Conservation (phyloP, 2,329 filamentous ascomycete species). For the Leptodontidium sp. region DNA sequence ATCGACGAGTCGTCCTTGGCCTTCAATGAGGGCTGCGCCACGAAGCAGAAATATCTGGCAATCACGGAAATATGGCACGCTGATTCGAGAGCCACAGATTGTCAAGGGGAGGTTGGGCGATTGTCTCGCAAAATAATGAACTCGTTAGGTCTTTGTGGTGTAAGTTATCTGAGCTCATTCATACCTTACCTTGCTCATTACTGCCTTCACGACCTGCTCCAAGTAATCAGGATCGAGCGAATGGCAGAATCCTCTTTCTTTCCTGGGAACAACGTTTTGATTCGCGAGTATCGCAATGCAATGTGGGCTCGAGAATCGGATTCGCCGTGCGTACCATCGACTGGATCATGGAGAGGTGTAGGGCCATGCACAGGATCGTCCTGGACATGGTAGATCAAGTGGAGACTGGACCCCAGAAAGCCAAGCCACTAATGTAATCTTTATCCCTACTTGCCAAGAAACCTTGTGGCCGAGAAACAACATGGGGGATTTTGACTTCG, state of each 20-base stretch:
- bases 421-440: not conserved
- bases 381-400: not conserved
- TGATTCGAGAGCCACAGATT: slow-evolving; percentile 13
- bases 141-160: too few relatives aligned
- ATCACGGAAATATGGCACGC: slow-evolving; percentile 26
- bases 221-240: too few relatives aligned
- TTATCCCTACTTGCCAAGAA: slow-evolving; percentile 3
- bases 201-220: too few relatives aligned
- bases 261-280: slow-evolving; percentile 1
- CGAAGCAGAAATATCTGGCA: slow-evolving; percentile 29
- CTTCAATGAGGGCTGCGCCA: slow-evolving; percentile 23
- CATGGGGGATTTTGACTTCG: not conserved
- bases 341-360: slow-evolving; percentile 2
- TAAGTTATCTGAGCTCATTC: too few relatives aligned
- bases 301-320: not conserved
- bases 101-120: slow-evolving; percentile 9
- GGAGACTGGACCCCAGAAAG: not conserved
- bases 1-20: slow-evolving; percentile 26
- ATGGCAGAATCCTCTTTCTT: too few relatives aligned
- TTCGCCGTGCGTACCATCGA: not conserved
- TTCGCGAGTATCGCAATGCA: slow-evolving; percentile 1
- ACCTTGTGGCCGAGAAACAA: slow-evolving; percentile 3
- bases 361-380: not conserved
- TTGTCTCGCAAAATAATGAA: slow-evolving; percentile 1
- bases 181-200: too few relatives aligned